Base-by-base conservation (phyloP, 2,329 filamentous ascomycete species). In the Aspergillus viridinutans region DNA sequence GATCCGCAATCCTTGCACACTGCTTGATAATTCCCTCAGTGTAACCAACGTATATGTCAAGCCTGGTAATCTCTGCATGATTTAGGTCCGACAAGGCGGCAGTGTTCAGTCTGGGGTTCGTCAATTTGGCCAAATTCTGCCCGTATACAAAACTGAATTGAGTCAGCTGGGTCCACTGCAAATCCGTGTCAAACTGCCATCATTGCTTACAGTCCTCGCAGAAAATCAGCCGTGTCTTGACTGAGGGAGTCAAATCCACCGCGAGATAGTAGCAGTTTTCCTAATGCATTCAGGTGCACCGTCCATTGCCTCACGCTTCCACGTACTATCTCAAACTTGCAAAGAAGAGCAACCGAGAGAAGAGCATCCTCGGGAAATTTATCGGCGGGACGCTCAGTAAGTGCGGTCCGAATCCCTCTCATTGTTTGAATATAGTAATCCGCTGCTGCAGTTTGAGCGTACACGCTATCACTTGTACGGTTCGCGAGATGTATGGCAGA, bases 251-350 rank as follows among this genome's bases (percentile, higher is more conserved):
- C 57, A 42, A 72, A 63, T 4, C 71, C 72, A 10, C 72, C 72
- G 6, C 69, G 67, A 12, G 69, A 71, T 28, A 66, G 58, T 5
- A 74, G 64, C 14, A 74, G 54, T 42, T 62, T 68, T 49, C 73
- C 69, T 35, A 74, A 57, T 12, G 72, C 72, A 35, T 70, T 64
- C 42, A 74, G 56, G 55, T 74, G 72, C n/a, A 72, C 65, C 17
- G 66, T 64, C 72, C 72, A 74, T 52, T 74, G 72, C 48, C 69
- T 70, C 7, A 74, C 70, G 43, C 71, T 74, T 14, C 72, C 72
- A 14, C 72, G 70, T 2, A 74, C 68, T 32, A 74, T 65, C 51
- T 74, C 72, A 49, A 73, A 74, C 53, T 74, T 74, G 61, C 70
- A 72, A n/a, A 74, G 58, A 25, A 74, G 64, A 14, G 69, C 72